A percentile compares a stretch with the other conserved stretches of the same genome.
phyloP scores from a whole-genome alignment of 805 yeast genomes.

The Kuraishia piskuri region DNA sequence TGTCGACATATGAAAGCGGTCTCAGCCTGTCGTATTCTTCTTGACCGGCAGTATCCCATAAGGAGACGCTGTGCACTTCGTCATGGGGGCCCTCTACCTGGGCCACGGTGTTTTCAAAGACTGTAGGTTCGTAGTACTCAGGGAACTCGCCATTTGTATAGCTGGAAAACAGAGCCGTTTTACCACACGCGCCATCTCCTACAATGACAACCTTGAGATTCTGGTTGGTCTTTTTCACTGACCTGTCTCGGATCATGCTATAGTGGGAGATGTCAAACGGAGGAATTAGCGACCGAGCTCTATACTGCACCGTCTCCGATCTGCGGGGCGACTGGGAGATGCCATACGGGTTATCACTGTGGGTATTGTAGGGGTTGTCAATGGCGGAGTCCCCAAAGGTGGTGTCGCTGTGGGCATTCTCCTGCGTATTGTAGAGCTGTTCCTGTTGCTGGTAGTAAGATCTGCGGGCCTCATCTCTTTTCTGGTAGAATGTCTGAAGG shows the following conservation, averaged over 20 bases:
- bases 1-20: constrained; percentile 74
- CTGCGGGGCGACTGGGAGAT: constrained; percentile 31
- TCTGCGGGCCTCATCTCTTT: neutral
- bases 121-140: constrained; percentile 68
- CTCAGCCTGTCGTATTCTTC: constrained; percentile 78
- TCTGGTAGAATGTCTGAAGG: neutral
- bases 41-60: constrained; percentile 91
- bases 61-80: constrained; percentile 54
- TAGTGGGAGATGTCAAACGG: neutral
- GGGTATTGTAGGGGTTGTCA: neutral
- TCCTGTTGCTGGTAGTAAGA: neutral
- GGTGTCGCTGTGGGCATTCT: neutral
- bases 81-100: constrained; percentile 38
- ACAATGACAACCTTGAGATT: constrained; percentile 51
- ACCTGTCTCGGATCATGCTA: neutral
- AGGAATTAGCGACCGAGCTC: neutral
- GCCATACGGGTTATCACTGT: constrained; percentile 3
- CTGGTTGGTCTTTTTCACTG: constrained; percentile 6
- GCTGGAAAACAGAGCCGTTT: constrained; percentile 54
- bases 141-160: constrained; percentile 70
- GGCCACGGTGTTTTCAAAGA: constrained; percentile 71
- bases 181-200: constrained; percentile 91
- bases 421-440: neutral
- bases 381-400: neutral
- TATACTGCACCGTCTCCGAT: neutral